Evolutionary conservation across 345 rosid species (phyloP), one percentile per base, ranked within the genome.

Genomic region (Psidium friedrichsthalianum): DNA sequence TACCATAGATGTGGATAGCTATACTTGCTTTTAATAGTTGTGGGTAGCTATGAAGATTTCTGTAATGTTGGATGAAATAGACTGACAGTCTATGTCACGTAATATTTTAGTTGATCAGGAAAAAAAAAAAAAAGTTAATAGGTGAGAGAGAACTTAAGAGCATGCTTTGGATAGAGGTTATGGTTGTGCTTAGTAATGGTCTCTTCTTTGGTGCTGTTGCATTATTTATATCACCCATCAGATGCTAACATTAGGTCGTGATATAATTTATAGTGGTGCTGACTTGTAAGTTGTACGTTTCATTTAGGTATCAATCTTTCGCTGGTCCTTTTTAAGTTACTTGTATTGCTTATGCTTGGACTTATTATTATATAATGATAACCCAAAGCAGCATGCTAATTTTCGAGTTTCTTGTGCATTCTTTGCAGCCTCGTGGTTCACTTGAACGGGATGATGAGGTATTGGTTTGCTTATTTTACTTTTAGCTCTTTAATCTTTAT

Each of bases 381-480:
- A 32, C 44, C 44, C 14, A 2, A 36, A 18, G 47, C 44, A 69
- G 78, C 40, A 18, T 69, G 47, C 47, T 69, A 69, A 69, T 36
- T 69, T 69, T 69, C 80, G 25, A 82, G 58, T 88, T 74, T 81
- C 61, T 76, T 87, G 55, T 54, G 89, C 64, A 83, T 88, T 29
- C 84, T 54, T 87, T 93, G 91, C 95, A 96, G 99, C 89, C 89
- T 51, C 96, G 91, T 83, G 95, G 93, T 85, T 89, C 98, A 57
- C 88, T 93, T 90, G 97, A 95, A 91, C 93, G 96, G 29, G 99
- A 95, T 91, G 99, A 96, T 84, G 99, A 96, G 99, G 99, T 96
- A 93, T 54, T 56, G 74, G 78, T 82, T 55, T 85, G 74, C 22
- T 49, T 61, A 85, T 51, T 64, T 40, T 29, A n/a, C 69, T 49